Evolutionary conservation across 2,329 filamentous ascomycete species (phyloP).

Genomic region (Xylaria multiplex): DNA sequence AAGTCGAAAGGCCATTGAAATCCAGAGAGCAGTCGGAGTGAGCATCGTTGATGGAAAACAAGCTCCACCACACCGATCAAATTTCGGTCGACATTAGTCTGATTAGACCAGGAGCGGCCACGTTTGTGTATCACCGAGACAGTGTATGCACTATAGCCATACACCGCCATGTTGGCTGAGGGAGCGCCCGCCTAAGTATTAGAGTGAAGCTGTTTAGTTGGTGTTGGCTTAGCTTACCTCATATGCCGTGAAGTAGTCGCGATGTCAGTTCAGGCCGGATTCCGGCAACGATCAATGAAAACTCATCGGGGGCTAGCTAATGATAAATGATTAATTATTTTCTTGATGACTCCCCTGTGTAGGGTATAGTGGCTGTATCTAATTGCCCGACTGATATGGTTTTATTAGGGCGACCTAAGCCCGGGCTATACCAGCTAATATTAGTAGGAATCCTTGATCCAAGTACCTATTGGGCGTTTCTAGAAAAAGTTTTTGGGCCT

Average conservation of each 20-base stretch:
- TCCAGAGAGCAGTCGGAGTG: background rate
- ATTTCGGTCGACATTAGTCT: conserved; percentile 17
- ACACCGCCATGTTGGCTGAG: conserved; percentile 18
- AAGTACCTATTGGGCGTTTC: background rate
- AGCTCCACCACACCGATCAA: background rate
- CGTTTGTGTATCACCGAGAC: background rate
- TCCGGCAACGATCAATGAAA: background rate
- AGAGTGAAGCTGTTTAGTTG: conserved; percentile 23
- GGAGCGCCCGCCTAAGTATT: background rate
- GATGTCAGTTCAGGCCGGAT: background rate
- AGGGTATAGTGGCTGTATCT: conserved; percentile 3
- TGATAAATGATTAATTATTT: background rate
- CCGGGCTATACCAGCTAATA: background rate
- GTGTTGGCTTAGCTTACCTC: background rate
- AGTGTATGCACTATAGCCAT: background rate
- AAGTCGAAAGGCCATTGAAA: background rate
- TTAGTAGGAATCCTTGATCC: background rate
- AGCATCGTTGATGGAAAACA: conserved; percentile 1
- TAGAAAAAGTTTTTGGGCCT: background rate
- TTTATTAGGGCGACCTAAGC: background rate
- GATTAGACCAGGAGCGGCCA: background rate
- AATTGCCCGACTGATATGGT: conserved; percentile 16
- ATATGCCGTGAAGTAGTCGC: conserved; percentile 5
- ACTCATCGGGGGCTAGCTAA: background rate
- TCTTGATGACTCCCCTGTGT: background rate